A percentile compares a stretch with the other conserved stretches of the same genome.
These are phyloP conservation scores for Lanmaoa rubissima DNA, from an alignment of 768 basidiomycete genomes.

Conservation along the genomic window DNA sequence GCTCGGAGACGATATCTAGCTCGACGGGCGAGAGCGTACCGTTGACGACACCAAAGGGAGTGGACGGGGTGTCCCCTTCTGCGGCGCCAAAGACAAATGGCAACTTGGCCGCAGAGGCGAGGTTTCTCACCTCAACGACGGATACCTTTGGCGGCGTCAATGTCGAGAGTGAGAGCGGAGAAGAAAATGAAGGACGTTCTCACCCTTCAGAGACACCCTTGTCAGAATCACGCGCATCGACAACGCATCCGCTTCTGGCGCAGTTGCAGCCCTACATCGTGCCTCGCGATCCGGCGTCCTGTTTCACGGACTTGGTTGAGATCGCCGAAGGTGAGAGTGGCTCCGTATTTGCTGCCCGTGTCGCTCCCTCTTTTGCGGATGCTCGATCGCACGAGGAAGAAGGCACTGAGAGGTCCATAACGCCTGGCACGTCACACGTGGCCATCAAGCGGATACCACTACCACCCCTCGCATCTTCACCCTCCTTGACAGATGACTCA, in stretches of 20 bases:
- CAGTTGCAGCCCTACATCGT: constrained; percentile 60
- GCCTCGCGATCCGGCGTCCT: constrained; percentile 58
- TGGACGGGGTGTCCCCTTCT: constrained; percentile 5
- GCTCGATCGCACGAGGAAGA: neutral
- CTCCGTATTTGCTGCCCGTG: constrained; percentile 53
- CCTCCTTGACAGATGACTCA: constrained; percentile 18
- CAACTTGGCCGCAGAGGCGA: constrained; percentile 24
- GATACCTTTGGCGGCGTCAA: constrained; percentile 40
- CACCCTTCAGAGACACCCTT: neutral
- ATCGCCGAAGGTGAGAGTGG: constrained; percentile 85
- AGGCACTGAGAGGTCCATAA: constrained; percentile 23
- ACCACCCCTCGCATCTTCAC: constrained; percentile 35
- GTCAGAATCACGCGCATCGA: neutral
- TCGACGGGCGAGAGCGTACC: constrained; percentile 28
- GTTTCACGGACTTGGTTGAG: constrained; percentile 68
- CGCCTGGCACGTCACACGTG: constrained; percentile 43
- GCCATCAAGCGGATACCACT: constrained; percentile 77
- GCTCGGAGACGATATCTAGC: constrained; percentile 36
- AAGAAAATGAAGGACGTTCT: neutral
- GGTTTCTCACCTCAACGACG: constrained; percentile 30
- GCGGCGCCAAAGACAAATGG: constrained; percentile 7
- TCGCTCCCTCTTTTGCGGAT: constrained; percentile 19
- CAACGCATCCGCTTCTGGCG: constrained; percentile 35
- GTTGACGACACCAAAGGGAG: constrained; percentile 19
- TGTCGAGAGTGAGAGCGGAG: constrained; percentile 7